Conservation (phyloP, 768 basidiomycete genomes). For the Agrocybe praecox region DNA sequence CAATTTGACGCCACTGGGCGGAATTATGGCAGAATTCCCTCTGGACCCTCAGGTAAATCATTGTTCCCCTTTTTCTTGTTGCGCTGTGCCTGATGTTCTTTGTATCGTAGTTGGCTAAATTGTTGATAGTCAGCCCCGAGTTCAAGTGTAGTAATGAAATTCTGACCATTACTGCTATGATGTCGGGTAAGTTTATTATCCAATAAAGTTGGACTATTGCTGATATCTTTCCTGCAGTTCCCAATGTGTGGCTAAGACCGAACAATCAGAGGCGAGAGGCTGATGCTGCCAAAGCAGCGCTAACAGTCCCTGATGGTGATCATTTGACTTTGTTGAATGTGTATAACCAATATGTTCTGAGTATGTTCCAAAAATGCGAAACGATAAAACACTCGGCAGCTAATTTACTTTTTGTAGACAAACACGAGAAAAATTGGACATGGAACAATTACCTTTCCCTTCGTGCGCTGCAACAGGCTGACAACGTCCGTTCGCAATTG, state of each 20-base stretch:
- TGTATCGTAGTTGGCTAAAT: conserved; percentile 73
- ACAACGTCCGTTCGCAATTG: conserved; percentile 90
- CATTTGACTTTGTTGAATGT: conserved; percentile 95
- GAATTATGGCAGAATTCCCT: conserved; percentile 97
- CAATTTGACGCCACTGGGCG: conserved; percentile 82
- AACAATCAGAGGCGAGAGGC: conserved; percentile 88
- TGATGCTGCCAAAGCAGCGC: conserved; percentile 85
- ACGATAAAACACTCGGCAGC: neutral
- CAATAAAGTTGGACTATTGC: neutral
- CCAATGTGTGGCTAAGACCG: conserved; percentile 94
- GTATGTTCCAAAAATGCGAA: conserved; percentile 41
- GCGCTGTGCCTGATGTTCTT: conserved; percentile 1
- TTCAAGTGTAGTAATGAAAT: conserved; percentile 97
- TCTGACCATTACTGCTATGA: conserved; percentile 93
- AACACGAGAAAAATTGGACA: conserved; percentile 83
- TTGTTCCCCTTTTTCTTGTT: neutral
- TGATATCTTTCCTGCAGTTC: conserved; percentile 49
- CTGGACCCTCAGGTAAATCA: conserved; percentile 90
- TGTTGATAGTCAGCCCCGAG: conserved; percentile 92
- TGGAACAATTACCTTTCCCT: conserved; percentile 88
- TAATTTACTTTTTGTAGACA: conserved; percentile 46
- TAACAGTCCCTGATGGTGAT: conserved; percentile 95
- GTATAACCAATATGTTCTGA: conserved; percentile 88
- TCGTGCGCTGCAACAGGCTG: conserved; percentile 85
- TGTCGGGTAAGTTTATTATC: conserved; percentile 69